phyloP scores from a whole-genome alignment of 805 yeast genomes.

The Dipodascus albidus region DNA sequence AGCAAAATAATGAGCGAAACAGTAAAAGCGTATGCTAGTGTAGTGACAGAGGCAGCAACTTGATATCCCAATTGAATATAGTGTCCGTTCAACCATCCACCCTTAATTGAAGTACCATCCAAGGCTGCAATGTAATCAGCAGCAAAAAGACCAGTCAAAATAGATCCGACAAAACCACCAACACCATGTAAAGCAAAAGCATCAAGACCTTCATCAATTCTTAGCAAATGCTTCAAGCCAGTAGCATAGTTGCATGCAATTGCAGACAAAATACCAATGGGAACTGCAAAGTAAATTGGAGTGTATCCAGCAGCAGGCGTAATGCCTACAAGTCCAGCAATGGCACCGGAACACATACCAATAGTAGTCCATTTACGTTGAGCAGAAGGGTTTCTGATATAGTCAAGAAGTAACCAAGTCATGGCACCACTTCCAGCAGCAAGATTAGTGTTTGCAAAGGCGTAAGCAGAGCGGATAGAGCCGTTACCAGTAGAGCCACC shows the following conservation, averaged over 20 bases:
- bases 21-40: slow-evolving; percentile 67
- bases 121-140: slow-evolving; percentile 84
- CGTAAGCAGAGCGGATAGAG: slow-evolving; percentile 87
- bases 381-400: slow-evolving; percentile 41
- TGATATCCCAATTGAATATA: slow-evolving; percentile 87
- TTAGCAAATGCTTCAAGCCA: slow-evolving; percentile 59
- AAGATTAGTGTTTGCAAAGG: slow-evolving; percentile 81
- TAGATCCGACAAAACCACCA: slow-evolving; percentile 80
- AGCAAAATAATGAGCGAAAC: slow-evolving; percentile 64
- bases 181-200: slow-evolving; percentile 90
- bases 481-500: slow-evolving; percentile 97
- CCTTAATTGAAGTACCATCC: slow-evolving; percentile 62
- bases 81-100: slow-evolving; percentile 94
- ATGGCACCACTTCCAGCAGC: slow-evolving; percentile 93
- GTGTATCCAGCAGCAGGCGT: slow-evolving; percentile 97
- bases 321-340: slow-evolving; percentile 89
- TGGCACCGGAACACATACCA: slow-evolving; percentile 84
- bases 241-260: slow-evolving; percentile 75
- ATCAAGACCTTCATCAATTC: slow-evolving; percentile 92
- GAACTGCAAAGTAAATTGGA: slow-evolving; percentile 80
- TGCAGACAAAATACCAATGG: slow-evolving; percentile 73
- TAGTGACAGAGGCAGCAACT: slow-evolving; percentile 70
- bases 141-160: slow-evolving; percentile 84
- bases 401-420: slow-evolving; percentile 89
- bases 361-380: slow-evolving; percentile 91